These are phyloP conservation scores for Nicotiana paniculata DNA, from an alignment of 257 asterid genomes.

Conservation along the genomic window DNA sequence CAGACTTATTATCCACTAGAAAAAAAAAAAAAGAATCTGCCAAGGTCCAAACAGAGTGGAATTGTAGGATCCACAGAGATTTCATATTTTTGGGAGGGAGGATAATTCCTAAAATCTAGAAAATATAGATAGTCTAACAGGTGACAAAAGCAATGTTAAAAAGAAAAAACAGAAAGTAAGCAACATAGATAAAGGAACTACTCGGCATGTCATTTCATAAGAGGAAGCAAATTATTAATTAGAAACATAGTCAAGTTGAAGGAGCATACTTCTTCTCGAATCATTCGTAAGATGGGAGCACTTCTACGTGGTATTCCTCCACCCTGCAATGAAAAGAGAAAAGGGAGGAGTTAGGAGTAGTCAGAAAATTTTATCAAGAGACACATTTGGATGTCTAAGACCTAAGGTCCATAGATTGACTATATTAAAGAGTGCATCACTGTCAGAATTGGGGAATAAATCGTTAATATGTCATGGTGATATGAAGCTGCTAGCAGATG, in stretches of 20 bases:
- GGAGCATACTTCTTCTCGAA: conserved; percentile 80
- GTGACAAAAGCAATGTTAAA: no score
- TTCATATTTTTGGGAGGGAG: neutral
- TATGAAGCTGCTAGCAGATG: neutral
- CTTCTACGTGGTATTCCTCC: conserved; percentile 94
- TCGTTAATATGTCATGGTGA: neutral
- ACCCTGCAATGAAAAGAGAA: conserved; percentile 45
- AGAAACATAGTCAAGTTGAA: conserved; percentile 14
- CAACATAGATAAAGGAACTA: neutral
- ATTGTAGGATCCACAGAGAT: neutral
- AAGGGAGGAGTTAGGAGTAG: neutral
- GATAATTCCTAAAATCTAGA: neutral
- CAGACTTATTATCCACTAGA: neutral
- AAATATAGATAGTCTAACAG: neutral
- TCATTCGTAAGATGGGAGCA: conserved; percentile 72
- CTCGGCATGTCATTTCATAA: neutral
- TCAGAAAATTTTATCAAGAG: neutral
- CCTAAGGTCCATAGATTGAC: neutral
- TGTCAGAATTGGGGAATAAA: neutral
- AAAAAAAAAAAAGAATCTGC: neutral
- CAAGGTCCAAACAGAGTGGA: neutral
- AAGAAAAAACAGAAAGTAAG: neutral
- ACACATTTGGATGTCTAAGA: neutral
- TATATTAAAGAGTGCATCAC: neutral
- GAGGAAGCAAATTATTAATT: neutral